Evolutionary conservation across 140 eudicot genomes (phyloP), one percentile per base, ranked within the genome.

Genomic region (Erigeron philadelphicus): DNA sequence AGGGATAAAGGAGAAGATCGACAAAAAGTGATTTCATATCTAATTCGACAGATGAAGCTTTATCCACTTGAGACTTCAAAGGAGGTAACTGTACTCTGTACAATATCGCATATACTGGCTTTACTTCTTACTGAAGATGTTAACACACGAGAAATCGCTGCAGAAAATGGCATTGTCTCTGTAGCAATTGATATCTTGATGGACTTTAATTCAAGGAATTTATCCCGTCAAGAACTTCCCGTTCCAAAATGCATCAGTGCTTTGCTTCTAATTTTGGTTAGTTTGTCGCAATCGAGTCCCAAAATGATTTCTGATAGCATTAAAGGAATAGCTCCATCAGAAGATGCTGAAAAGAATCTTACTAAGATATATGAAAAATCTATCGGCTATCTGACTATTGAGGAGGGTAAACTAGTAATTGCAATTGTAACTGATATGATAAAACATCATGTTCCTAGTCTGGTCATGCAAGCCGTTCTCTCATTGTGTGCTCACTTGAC

Each of bases 231-330:
- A 8, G 67, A 62, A 25, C 18, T 15, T 7, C 25, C 49, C 1
- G 13, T 38, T 1, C 67, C 67, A 40, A 62, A 62, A 62, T 62
- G 67, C 8, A 41, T 62, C 13, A 40, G 49, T n/a, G 67, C 67
- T 38, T 40, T 41, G 48, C 49, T 62, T 62, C 67, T 62, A n/a
- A 41, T 16, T 6, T 40, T 62, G 12, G 25, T 38, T 41, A 15
- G 67, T 40, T 62, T 62, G 49, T 40, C 16, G 48, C 67, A 62
- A 40, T 40, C 17, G 7, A 16, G 25, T 41, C 67, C 19, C 19
- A 62, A 62, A 41, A 0, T 41, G 3, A 40, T 9, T 62, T 40
- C 67, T 2, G 67, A 62, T 40, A 62, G 23, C 25, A 38, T 16
- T 38, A 25, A 40, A 38, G 49, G 11, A 41, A 38, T 12, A 41